Evolutionary conservation across 768 basidiomycete species (phyloP), one percentile per base, ranked within the genome.

Genomic region (Boletus huronensis): DNA sequence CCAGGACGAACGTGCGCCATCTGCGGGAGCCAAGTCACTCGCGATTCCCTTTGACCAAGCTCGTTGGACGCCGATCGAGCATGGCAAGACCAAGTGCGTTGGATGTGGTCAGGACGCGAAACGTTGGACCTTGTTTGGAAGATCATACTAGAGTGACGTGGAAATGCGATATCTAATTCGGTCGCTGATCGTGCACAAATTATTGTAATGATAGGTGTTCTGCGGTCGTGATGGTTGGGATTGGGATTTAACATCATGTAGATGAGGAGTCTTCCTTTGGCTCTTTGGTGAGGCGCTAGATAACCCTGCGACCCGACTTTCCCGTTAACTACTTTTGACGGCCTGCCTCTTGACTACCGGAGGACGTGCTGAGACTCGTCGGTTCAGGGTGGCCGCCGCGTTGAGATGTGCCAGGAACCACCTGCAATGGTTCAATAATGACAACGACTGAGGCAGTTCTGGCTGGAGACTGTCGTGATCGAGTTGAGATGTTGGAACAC

Each of bases 41-140:
- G 89, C 88, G 63, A 98, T 98, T 75, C 97, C 97, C 5, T 95
- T 95, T 70, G 90, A 98, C 64, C 97, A 98, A 73, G 79, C 75
- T 3, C 82, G 80, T 35, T 98, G 87, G 84, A 77, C 84, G 6
- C 75, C 82, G 31, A 90, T 96, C 70, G 85, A 88, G 63, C 80
- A 79, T 44, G 90, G 92, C 52, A 82, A 89, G 75, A 95, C 90
- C 29, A 93, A 88, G 67, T 99, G 97, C 72, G 81, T 90, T 50
- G 90, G 82, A 13, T 99, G 97, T 70, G 90, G 87, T 29, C 77
- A 80, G 58, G 84, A 90, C 64, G 90, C 94, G 52, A 98, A 97
- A 77, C 81, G 90, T 64, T 98, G 94, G 94, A 95, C 95, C 60
- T 77, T 99, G 82, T 99, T 98, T 72, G 97, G 97, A 36, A 79